Evolutionary conservation across 257 asterid species (phyloP), one percentile per base, ranked within the genome.

Genomic region (Anisodus acutangulus): DNA sequence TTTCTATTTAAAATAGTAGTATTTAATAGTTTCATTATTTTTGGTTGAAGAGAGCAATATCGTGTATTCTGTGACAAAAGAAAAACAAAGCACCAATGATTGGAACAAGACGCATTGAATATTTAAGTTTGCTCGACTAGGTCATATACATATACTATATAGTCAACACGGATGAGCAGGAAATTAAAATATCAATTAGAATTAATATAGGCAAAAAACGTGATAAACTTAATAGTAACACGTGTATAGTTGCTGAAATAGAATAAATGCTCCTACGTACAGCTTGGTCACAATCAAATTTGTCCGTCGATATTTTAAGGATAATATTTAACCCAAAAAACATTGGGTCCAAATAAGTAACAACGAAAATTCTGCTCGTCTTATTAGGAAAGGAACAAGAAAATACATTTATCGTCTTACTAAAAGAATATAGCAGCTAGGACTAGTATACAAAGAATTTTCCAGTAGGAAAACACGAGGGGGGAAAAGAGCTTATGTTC

Each of bases 101-200:
- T 74, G 43, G 9, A 74, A 45, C 35, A 71, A 43, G 41, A 19
- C 17, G 2, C 41, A 49, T 5, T 47, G 26, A 74, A 22, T 5
- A 12, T 47, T 49, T 9, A 45, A 72, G 6, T 72, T 47, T 19
- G n/a, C 0, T 74, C 9, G 12, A 19, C 19, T 19, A n/a, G 6
- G 5, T 45, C 26, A 10, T n/a, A 19, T 45, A 39, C 5, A 67
- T 47, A 68, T 41, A 17, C 31, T 41, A 74, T 41, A 74, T 49
- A 74, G 80, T 19, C 80, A 74, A 49, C 3, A 74, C 4, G 0
- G 60, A 74, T 49, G 80, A 74, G n/a, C 43, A 74, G 16, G 60
- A 22, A 47, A 37, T 68, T 68, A 68, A 68, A 37, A 72, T 72
- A 72, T n/a, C 58, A 37, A 47, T 72, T n/a, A n/a, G 58, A 71